phyloP scores from a whole-genome alignment of 192 early-diverging fungal genomes.

The Allomyces macrogynus region DNA sequence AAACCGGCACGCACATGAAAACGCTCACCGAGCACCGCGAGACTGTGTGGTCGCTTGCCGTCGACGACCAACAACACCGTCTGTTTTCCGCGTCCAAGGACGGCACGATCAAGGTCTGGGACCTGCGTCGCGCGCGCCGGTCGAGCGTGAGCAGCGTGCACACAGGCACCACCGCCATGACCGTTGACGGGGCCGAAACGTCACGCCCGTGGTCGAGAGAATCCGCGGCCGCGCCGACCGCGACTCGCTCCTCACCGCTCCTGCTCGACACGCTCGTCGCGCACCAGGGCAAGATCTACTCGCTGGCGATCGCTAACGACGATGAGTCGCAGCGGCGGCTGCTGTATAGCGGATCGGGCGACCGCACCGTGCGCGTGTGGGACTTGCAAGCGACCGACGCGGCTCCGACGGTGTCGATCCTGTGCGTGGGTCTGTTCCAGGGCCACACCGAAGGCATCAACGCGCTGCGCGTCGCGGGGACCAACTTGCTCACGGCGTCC shows the following conservation, averaged over 20 bases:
- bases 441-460: conserved; percentile 34
- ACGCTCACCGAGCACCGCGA: conserved; percentile 22
- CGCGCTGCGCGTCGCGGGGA: conserved; percentile 17
- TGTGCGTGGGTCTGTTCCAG: conserved; percentile 17
- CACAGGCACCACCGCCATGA: not conserved
- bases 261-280: conserved; percentile 14
- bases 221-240: not conserved
- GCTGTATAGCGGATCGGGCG: conserved; percentile 27
- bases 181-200: not conserved
- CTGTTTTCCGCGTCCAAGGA: conserved; percentile 33
- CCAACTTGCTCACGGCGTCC: conserved; percentile 12
- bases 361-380: conserved; percentile 35
- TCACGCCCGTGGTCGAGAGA: too few species aligned
- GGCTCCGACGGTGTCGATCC: too few species aligned
- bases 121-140: conserved; percentile 3
- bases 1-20: conserved; percentile 20
- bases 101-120: conserved; percentile 30
- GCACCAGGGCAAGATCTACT: conserved; percentile 31
- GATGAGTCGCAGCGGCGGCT: conserved; percentile 6
- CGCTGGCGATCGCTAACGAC: conserved; percentile 13
- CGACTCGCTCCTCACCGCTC: not conserved
- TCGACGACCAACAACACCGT: conserved; percentile 12
- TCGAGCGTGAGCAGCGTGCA: not conserved
- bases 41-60: conserved; percentile 36
- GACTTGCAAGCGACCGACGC: conserved; percentile 15